Evolutionary conservation across 805 yeast genomes (phyloP), one percentile per base, ranked within the genome.

Genomic region (Wickerhamomyces xylosicus): DNA sequence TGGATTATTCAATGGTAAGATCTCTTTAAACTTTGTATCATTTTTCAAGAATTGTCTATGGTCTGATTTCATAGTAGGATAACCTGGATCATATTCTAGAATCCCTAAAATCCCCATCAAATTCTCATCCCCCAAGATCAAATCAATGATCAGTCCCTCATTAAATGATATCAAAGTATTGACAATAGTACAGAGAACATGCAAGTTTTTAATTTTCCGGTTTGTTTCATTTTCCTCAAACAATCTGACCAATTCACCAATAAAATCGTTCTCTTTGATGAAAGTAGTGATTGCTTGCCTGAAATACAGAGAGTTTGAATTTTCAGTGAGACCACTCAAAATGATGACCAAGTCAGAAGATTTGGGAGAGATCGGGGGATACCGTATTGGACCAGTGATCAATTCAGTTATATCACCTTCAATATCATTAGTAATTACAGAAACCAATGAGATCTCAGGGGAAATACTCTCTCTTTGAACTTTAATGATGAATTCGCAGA

Each of bases 1-100:
- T 2, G 61, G 59, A 48, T 77, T 71, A 3, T 69, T 62, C 11
- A 80, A 64, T 1, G 87, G 86, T 14, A 85, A 61, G 3, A 87
- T 83, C 47, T 81, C 80, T 55, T 80, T 81, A 61, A 84, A 81
- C 32, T 68, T 67, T 6, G 79, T 61, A 35, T 75, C 74, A 44
- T 77, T 70, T 3, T 55, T 52, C 25, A 86, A 56, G 52, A 73
- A 81, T 18, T 74, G 74, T 38, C 96, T 64, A 61, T 85, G 85
- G 48, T 85, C 81, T 4, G 95, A 85, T 57, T 85, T 87, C 46
- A 70, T 69, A 13, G 68, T 67, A 1, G 96, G 95, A 50, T 72
- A 85, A 41, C 85, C 95, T 0, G 92, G 83, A 56, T 92, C 97
- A 57, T 86, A 82, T 57, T 92, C 98, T 35, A 90, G 60, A 11